These are phyloP conservation scores for Zoysia japonica DNA, from an alignment of 176 grass and related monocot species.

Conservation along the genomic window DNA sequence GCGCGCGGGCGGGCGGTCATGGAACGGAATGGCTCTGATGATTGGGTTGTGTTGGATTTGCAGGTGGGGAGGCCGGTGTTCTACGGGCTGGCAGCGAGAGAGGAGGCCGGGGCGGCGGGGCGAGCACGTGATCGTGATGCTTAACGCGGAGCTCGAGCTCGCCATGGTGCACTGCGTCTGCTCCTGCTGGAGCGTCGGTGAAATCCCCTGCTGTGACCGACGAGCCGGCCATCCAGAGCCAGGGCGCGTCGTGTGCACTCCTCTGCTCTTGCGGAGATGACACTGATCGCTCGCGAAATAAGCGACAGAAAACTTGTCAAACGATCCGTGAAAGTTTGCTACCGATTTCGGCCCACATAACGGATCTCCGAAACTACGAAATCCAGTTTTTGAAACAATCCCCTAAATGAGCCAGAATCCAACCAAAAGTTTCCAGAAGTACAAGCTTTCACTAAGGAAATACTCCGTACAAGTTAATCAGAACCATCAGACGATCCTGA, in stretches of 20 bases:
- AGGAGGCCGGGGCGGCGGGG: slow-evolving; percentile 49
- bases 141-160: slow-evolving; percentile 68
- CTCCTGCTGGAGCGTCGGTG: slow-evolving; percentile 45
- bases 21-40: slow-evolving; percentile 1
- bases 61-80: slow-evolving; percentile 81
- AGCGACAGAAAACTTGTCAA: no score
- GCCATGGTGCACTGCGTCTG: slow-evolving; percentile 76
- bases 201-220: slow-evolving; percentile 39
- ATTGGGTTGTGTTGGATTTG: no score
- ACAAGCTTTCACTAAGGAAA: neutral
- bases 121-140: slow-evolving; percentile 73
- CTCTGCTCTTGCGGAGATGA: neutral
- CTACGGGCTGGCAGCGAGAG: slow-evolving; percentile 74
- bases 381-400: neutral
- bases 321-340: no score
- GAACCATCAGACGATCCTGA: neutral
- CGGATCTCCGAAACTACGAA: no score
- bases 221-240: slow-evolving; percentile 44
- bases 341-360: no score
- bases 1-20: slow-evolving; percentile 59
- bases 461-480: neutral
- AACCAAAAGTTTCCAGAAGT: neutral
- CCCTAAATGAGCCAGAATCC: neutral
- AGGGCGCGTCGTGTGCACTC: slow-evolving; percentile 10
- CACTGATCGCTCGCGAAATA: neutral